Evolutionary conservation across 352 stramenopile species (phyloP).

Genomic region (Pythium dissotocum): DNA sequence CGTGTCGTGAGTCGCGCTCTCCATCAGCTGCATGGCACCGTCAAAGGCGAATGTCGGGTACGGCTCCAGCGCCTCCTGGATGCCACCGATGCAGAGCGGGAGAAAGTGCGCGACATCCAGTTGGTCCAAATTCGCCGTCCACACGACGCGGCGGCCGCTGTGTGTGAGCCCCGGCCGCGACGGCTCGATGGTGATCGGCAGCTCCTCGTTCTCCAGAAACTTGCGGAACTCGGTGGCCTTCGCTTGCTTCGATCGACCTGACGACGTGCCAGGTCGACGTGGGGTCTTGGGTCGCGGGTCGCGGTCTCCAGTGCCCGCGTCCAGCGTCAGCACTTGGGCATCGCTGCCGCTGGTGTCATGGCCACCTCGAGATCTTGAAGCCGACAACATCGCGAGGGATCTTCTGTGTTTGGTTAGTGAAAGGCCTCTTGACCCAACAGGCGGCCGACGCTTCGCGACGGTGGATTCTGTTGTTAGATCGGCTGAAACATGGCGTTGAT

Average conservation of each 20-base stretch:
- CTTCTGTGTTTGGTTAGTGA: background rate
- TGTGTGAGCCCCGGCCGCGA: constrained; percentile 12
- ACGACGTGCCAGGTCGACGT: constrained; percentile 46
- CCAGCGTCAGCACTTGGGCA: constrained; percentile 59
- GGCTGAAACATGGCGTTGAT: constrained; percentile 56
- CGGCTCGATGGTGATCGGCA: constrained; percentile 60
- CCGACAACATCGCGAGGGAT: background rate
- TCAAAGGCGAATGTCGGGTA: constrained; percentile 75
- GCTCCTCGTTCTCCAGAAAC: constrained; percentile 65
- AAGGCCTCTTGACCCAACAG: background rate
- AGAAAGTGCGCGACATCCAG: constrained; percentile 70
- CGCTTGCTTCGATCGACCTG: constrained; percentile 43
- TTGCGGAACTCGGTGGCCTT: constrained; percentile 76
- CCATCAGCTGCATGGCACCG: constrained; percentile 61
- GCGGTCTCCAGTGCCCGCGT: constrained; percentile 19
- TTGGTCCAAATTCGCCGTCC: constrained; percentile 56
- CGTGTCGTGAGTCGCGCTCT: constrained; percentile 44
- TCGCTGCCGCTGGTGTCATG: constrained; percentile 14
- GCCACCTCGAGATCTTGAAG: constrained; percentile 6
- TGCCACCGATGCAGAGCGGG: constrained; percentile 67
- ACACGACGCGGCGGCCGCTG: constrained; percentile 50
- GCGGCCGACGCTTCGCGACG: constrained; percentile 1
- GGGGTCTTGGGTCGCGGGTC: constrained; percentile 21
- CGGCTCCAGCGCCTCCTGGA: constrained; percentile 76
- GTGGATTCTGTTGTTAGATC: constrained; percentile 20